phyloP scores from a whole-genome alignment of 257 asterid genomes.

The Handroanthus guayacan region DNA sequence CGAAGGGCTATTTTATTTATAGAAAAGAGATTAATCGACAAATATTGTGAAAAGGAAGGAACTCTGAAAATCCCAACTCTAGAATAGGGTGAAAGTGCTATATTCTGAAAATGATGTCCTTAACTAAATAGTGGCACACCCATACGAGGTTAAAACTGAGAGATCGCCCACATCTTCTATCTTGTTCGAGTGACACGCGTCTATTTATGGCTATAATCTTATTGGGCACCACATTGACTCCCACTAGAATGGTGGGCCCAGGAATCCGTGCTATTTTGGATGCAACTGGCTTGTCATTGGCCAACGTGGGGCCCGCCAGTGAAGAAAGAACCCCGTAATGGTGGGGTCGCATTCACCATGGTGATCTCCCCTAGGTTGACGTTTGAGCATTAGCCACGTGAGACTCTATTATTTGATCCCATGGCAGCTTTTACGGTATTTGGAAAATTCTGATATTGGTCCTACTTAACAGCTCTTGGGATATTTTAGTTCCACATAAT shows the following conservation, averaged over 20 bases:
- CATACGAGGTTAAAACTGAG: constrained; percentile 17
- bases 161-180: not conserved
- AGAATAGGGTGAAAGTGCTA: constrained; percentile 5
- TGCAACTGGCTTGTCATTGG: constrained; percentile 17
- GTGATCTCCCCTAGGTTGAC: not conserved
- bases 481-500: too few species aligned
- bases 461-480: too few species aligned
- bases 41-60: not conserved
- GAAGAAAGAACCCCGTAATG: not conserved
- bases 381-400: constrained; percentile 25
- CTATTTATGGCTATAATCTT: not conserved
- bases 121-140: not conserved
- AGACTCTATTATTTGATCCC: not conserved
- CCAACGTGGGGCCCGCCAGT: not conserved
- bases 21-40: not conserved
- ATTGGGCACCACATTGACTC: constrained; percentile 15
- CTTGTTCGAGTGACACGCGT: constrained; percentile 24
- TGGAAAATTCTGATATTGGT: not conserved
- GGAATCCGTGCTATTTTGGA: constrained; percentile 13
- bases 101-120: constrained; percentile 21
- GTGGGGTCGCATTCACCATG: constrained; percentile 34
- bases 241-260: constrained; percentile 19
- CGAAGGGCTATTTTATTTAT: too few species aligned
- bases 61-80: not conserved
- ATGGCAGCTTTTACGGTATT: not conserved